These are phyloP conservation scores for Naematelia encephala DNA, from an alignment of 768 basidiomycete species.

Conservation along the genomic window DNA sequence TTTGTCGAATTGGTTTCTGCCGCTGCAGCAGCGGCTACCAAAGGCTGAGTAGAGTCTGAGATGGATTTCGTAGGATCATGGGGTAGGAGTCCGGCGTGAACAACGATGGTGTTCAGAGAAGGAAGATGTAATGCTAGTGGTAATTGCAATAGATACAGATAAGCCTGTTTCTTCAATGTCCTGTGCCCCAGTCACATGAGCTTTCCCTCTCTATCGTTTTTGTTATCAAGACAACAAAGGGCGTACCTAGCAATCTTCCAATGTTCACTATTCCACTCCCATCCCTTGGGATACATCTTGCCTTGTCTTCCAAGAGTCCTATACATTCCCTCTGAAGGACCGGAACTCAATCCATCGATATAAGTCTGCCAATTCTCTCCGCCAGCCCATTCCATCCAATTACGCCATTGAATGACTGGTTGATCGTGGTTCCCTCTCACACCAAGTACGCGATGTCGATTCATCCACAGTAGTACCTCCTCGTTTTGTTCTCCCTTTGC, in stretches of 20 bases:
- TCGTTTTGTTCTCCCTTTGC: constrained; percentile 64
- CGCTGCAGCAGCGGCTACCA: constrained; percentile 54
- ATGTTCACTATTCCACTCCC: constrained; percentile 73
- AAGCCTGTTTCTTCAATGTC: constrained; percentile 61
- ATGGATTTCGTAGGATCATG: constrained; percentile 61
- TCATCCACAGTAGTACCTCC: constrained; percentile 65
- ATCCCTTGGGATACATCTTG: constrained; percentile 60
- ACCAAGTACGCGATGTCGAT: constrained; percentile 63
- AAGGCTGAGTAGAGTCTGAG: constrained; percentile 63
- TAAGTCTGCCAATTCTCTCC: constrained; percentile 60
- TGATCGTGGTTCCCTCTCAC: constrained; percentile 96
- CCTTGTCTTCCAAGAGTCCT: constrained; percentile 48
- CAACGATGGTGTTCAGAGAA: constrained; percentile 68
- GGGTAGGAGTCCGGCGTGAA: constrained; percentile 78
- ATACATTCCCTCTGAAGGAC: constrained; percentile 52
- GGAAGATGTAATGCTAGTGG: constrained; percentile 75
- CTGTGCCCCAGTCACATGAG: too few relatives aligned
- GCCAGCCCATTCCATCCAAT: constrained; percentile 63
- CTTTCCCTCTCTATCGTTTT: too few relatives aligned
- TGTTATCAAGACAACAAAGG: too few relatives aligned
- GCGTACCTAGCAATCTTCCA: constrained; percentile 66
- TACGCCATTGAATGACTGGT: constrained; percentile 75
- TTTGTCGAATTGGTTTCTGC: constrained; percentile 6
- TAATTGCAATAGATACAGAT: constrained; percentile 68
- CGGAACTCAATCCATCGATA: constrained; percentile 24